These are phyloP conservation scores for Cutaneotrichosporon mucoides DNA, from an alignment of 1,284 basidiomycete species.

Conservation along the genomic window DNA sequence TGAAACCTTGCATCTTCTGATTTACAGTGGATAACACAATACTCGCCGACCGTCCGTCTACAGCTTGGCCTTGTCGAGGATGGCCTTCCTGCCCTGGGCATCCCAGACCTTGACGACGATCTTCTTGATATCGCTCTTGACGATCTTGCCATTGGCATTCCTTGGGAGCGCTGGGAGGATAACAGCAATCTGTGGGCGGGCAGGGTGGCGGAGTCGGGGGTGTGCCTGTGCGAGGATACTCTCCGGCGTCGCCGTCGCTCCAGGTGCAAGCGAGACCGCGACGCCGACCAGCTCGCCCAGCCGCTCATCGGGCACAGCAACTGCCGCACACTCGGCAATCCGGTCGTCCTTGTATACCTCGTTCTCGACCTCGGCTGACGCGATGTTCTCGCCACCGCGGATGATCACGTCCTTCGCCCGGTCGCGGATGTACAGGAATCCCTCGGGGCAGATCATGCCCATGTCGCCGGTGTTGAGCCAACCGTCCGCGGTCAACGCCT, in stretches of 20 bases:
- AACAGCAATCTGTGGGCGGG: slow-evolving; percentile 11
- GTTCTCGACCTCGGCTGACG: slow-evolving; percentile 41
- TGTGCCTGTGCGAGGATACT: neutral
- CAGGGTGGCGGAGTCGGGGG: slow-evolving; percentile 8
- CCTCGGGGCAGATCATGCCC: slow-evolving; percentile 34
- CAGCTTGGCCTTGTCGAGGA: slow-evolving; percentile 7
- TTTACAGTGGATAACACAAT: too few species aligned
- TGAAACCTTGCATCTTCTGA: too few species aligned
- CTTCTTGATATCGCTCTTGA: slow-evolving; percentile 19
- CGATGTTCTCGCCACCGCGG: slow-evolving; percentile 47
- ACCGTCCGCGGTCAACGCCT: slow-evolving; percentile 33
- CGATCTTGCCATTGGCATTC: slow-evolving; percentile 20
- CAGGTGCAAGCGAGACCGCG: slow-evolving; percentile 27
- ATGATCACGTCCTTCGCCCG: slow-evolving; percentile 45
- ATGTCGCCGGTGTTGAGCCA: slow-evolving; percentile 46
- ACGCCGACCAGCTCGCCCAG: slow-evolving; percentile 43
- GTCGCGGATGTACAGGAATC: slow-evolving; percentile 40
- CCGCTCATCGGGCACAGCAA: slow-evolving; percentile 32
- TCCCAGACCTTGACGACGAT: slow-evolving; percentile 14
- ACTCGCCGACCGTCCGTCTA: neutral
- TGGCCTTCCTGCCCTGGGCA: neutral
- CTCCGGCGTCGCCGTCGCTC: slow-evolving; percentile 5
- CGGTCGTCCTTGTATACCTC: slow-evolving; percentile 33
- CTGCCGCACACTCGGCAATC: slow-evolving; percentile 36
- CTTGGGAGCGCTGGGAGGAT: slow-evolving; percentile 8